Conservation (phyloP, 2,329 filamentous ascomycete species). For the Ceratocystis colombiana region DNA sequence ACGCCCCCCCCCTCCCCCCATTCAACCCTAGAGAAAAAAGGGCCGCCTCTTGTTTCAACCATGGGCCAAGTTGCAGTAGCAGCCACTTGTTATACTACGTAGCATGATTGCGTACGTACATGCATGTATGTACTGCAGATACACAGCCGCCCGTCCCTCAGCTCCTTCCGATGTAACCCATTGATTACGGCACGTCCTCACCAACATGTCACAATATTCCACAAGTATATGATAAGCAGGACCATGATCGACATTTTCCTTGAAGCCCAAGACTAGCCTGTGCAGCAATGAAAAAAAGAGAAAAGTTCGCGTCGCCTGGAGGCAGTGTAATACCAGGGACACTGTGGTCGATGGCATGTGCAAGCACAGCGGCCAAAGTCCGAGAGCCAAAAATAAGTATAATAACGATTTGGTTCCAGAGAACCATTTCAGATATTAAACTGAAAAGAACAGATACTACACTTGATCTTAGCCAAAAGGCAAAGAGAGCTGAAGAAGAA, state of each 20-base stretch:
- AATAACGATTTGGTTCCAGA: slow-evolving; percentile 67
- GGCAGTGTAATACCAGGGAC: slow-evolving; percentile 27
- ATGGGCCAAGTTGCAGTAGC: too few species aligned
- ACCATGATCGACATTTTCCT: slow-evolving; percentile 13
- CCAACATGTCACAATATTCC: too few species aligned
- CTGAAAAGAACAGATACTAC: slow-evolving; percentile 97
- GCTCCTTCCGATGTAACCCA: neutral
- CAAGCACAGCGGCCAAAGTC: slow-evolving; percentile 26
- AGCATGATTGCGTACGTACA: too few species aligned
- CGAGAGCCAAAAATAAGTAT: slow-evolving; percentile 54
- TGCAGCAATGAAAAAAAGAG: slow-evolving; percentile 24
- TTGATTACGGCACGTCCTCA: neutral
- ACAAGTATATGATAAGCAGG: neutral
- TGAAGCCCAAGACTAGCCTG: slow-evolving; percentile 21
- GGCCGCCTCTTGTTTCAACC: neutral
- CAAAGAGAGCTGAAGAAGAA: slow-evolving; percentile 27
- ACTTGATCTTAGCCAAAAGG: slow-evolving; percentile 77
- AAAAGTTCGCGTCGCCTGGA: slow-evolving; percentile 27
- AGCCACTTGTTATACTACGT: too few species aligned
- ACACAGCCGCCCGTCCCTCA: neutral
- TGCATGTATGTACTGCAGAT: too few species aligned
- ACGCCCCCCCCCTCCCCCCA: neutral
- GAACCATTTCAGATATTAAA: slow-evolving; percentile 87
- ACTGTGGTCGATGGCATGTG: slow-evolving; percentile 25
- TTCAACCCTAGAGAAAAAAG: neutral